Conservation (phyloP, 2,329 filamentous ascomycete genomes). For the Aspergillus sp. region DNA sequence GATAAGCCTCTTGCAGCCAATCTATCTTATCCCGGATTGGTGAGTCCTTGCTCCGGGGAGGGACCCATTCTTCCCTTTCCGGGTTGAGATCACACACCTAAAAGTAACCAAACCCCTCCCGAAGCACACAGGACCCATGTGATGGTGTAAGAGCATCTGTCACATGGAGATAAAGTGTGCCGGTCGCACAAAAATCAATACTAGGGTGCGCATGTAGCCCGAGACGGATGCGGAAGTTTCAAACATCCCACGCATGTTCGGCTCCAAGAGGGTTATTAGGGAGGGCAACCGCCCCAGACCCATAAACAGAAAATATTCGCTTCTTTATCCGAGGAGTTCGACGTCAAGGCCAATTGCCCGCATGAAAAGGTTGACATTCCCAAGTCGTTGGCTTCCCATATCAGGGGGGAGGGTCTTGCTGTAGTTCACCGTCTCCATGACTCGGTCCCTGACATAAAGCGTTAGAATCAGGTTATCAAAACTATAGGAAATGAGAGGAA, state of each 20-base stretch:
- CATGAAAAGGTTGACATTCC: conserved; percentile 98
- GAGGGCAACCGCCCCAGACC: not conserved
- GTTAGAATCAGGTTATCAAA: conserved; percentile 9
- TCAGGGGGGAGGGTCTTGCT: conserved; percentile 84
- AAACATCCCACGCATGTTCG: not conserved
- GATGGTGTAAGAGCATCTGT: too few relatives aligned
- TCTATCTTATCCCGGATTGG: too few relatives aligned
- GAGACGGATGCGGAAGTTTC: not conserved
- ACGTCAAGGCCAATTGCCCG: conserved; percentile 97
- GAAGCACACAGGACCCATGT: not conserved
- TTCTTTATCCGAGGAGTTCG: conserved; percentile 58
- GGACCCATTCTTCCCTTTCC: too few relatives aligned
- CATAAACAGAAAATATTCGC: not conserved
- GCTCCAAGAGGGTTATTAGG: not conserved
- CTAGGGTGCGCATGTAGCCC: not conserved
- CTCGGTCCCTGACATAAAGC: conserved; percentile 57
- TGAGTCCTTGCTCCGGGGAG: too few relatives aligned
- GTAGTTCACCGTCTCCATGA: conserved; percentile 87
- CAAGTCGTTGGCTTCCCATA: conserved; percentile 73
- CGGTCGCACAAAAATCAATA: not conserved
- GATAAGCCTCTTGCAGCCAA: too few relatives aligned
- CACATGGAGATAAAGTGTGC: not conserved
- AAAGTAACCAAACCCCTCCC: not conserved
- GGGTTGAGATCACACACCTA: too few relatives aligned
- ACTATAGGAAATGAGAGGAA: not conserved